phyloP scores from a whole-genome alignment of 2,329 filamentous ascomycete species.

The Cadophora gregata region DNA sequence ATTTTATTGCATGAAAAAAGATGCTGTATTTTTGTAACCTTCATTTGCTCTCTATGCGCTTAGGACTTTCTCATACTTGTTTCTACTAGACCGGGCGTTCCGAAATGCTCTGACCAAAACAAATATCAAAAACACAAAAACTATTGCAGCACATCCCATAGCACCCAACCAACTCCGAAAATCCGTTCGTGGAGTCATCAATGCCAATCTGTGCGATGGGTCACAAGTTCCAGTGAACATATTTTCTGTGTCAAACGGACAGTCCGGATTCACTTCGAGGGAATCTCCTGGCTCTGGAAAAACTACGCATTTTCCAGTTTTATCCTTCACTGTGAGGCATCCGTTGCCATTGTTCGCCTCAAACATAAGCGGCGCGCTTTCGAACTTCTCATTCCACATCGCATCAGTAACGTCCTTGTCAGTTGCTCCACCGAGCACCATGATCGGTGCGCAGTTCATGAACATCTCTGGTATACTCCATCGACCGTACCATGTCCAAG shows the following conservation, averaged over 20 bases:
- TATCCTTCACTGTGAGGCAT: not conserved
- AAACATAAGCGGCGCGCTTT: not conserved
- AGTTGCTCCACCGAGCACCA: not conserved
- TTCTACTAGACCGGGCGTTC: not conserved
- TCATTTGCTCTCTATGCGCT: not conserved
- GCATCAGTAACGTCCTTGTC: not conserved
- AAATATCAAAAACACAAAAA: not conserved
- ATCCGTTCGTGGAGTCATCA: not conserved
- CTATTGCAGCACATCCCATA: not conserved
- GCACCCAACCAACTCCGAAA: not conserved
- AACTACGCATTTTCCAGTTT: not conserved
- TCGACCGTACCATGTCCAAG: not conserved
- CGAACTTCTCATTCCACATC: not conserved
- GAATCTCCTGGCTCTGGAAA: not conserved
- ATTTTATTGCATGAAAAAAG: no score
- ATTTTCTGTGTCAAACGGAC: not conserved
- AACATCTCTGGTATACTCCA: conserved; percentile 6
- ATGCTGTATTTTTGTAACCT: no score
- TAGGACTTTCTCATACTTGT: not conserved
- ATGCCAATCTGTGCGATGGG: not conserved
- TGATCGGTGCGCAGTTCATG: conserved; percentile 4
- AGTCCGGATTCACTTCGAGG: not conserved
- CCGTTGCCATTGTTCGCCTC: conserved; percentile 3
- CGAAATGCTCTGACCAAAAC: not conserved
- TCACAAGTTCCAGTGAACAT: not conserved